Evolutionary conservation across 1,284 basidiomycete species (phyloP).

Genomic region (Apiotrichum veenhuisii): DNA sequence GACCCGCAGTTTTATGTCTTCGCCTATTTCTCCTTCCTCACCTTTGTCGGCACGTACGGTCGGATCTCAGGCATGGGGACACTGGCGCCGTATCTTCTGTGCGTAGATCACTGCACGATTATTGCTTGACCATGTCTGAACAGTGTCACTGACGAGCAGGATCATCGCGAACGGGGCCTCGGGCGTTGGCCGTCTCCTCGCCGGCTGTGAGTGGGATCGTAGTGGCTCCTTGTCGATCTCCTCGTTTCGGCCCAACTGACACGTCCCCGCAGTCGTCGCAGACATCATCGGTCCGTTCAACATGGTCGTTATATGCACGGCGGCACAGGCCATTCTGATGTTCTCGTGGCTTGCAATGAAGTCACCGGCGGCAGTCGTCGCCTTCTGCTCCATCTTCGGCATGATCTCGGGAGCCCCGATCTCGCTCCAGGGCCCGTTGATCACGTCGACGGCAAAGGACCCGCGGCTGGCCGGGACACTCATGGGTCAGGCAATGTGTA

Average conservation of each 20-base stretch:
- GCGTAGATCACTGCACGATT: no score
- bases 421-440: constrained; percentile 28
- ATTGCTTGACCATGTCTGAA: no score
- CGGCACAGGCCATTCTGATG: constrained; percentile 20
- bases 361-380: constrained; percentile 14
- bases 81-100: constrained; percentile 32
- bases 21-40: constrained; percentile 29
- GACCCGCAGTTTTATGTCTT: constrained; percentile 20
- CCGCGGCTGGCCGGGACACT: constrained; percentile 30
- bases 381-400: constrained; percentile 25
- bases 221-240: no score
- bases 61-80: constrained; percentile 20
- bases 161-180: constrained; percentile 1
- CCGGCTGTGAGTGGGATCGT: neutral
- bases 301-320: constrained; percentile 19
- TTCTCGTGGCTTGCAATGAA: constrained; percentile 28
- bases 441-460: constrained; percentile 20
- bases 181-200: neutral
- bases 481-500: constrained; percentile 35
- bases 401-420: constrained; percentile 29
- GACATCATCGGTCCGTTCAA: constrained; percentile 30
- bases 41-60: constrained; percentile 33
- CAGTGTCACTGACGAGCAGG: neutral
- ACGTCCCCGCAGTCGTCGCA: constrained; percentile 18
- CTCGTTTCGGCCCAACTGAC: neutral